Base-by-base conservation (phyloP, 2,329 filamentous ascomycete genomes). In the Neonectria ditissima region DNA sequence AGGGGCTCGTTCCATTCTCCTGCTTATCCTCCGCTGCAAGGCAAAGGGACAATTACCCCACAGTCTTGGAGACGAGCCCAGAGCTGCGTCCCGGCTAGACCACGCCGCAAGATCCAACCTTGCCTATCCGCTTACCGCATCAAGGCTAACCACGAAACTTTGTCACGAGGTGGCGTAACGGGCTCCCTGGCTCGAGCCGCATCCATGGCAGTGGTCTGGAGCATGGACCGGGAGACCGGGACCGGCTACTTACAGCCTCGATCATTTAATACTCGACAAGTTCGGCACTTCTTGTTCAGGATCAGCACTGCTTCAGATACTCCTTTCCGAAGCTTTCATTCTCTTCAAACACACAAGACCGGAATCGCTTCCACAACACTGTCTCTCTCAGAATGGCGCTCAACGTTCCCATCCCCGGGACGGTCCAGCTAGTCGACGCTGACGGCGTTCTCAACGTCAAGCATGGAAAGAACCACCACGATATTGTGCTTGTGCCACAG, bases 401-500 rank as follows among this genome's bases (percentile, higher is more conserved):
- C 30, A 20, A 63, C 28, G 51, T 67, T 13, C 65, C 62, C 10
- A 64, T 70, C 39, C 69, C 69, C 28, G 69, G 69, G 2, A 71
- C 69, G 0, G 66, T 71, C 20, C 69, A 69, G n/a, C 64, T 71
- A 1, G 68, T 71, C 26, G 69, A 71, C 52, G 24, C 59, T 16
- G 47, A 71, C 24, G 68, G 66, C 5, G 59, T 44, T 10, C 55
- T 70, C 28, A 59, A 69, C 32, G 68, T 69, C 20, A 60, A 63
- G n/a, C 69, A 70, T 55, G 68, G 65, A 5, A 52, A 65, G n/a
- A 16, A 32, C 20, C 47, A 55, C 8, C 48, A 34, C 16, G 69
- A 74, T 13, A 74, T 74, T 32, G 68, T 71, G 4, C 62, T 71
- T 16, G 61, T 73, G 9, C 71, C 71, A 1, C 71, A 73, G 41